Percentiles rank a stretch among this genome's conserved stretches.
These are phyloP conservation scores for Sesbania bispinosa DNA, from an alignment of 306 rosid species.

Conservation along the genomic window DNA sequence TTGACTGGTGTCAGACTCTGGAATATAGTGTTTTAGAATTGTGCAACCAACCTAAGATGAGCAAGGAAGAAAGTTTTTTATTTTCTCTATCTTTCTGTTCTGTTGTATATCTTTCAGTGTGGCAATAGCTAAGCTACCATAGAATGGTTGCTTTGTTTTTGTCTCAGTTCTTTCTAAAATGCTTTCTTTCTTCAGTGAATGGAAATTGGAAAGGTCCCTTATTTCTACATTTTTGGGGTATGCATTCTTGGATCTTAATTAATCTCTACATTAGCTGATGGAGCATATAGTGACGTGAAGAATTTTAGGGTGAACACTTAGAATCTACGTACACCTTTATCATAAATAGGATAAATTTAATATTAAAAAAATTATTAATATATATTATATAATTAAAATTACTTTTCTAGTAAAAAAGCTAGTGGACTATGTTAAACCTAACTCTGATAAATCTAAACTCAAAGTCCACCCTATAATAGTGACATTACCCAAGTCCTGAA, in stretches of 20 bases:
- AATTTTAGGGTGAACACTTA: no score
- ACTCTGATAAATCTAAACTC: no score
- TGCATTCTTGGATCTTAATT: constrained; percentile 5
- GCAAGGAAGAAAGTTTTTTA: constrained; percentile 27
- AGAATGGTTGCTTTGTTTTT: constrained; percentile 33
- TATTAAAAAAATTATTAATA: no score
- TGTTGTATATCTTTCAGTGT: constrained; percentile 27
- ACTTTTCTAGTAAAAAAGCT: no score
- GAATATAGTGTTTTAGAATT: constrained; percentile 19
- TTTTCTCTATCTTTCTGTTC: constrained; percentile 27
- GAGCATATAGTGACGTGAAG: background rate
- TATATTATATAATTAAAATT: no score
- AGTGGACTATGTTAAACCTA: no score
- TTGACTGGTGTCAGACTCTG: constrained; percentile 22
- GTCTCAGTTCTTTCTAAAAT: constrained; percentile 26
- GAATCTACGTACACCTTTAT: no score
- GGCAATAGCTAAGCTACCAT: constrained; percentile 32
- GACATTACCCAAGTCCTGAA: no score
- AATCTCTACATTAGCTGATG: background rate
- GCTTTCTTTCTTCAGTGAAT: constrained; percentile 14
- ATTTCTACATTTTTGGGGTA: background rate
- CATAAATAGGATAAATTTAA: no score
- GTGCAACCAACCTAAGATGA: constrained; percentile 26
- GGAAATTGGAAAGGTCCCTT: constrained; percentile 13
- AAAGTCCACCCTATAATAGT: no score